Evolutionary conservation across 805 yeast species (phyloP), one percentile per base, ranked within the genome.

Genomic region (Candida rishiriensis): DNA sequence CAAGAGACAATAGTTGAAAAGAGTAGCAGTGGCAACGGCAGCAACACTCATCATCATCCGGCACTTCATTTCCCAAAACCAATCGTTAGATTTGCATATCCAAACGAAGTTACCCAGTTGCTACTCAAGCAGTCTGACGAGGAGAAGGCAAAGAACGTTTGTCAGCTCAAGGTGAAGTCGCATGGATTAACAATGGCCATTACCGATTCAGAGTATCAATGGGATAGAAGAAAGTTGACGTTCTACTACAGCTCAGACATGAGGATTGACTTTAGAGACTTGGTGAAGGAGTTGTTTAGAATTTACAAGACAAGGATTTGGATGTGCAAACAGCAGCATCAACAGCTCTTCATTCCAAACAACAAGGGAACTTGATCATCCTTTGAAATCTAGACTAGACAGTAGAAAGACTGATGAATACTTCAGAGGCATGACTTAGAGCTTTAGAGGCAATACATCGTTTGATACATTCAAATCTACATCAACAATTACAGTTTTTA

Each of bases 191-290:
- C 54, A 29, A 78, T 86, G 90, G 69, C 65, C 44, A 75, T 86
- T 41, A 72, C 82, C 34, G 93, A 85, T 56, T 85, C 89, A 2
- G 95, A 86, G 65, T 86, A 85, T 64, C 95, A 86, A 64, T 86
- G 87, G 81, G 95, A 86, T 60, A 73, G 90, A 43, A 75, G 87
- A 46, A 86, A 86, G 66, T 75, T 86, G 57, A 86, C 88, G 12
- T 85, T 86, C 59, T 86, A 85, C 65, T 83, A 83, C 61, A 66
- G 59, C 29, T 78, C 83, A 42, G 69, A 70, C 41, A 76, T 78
- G 51, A 70, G 95, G 50, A 83, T 86, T 44, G 95, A 86, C 61
- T 85, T 85, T 61, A 69, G 93, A 49, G 89, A 83, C 51, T 72
- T 85, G 60, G 89, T 85, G 9, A 73, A 85, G 38, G 93, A 85